Percentiles rank a stretch among this genome's conserved stretches.
phyloP scores from a whole-genome alignment of 176 grass and related monocot species.

The Triticum timopheevii region DNA sequence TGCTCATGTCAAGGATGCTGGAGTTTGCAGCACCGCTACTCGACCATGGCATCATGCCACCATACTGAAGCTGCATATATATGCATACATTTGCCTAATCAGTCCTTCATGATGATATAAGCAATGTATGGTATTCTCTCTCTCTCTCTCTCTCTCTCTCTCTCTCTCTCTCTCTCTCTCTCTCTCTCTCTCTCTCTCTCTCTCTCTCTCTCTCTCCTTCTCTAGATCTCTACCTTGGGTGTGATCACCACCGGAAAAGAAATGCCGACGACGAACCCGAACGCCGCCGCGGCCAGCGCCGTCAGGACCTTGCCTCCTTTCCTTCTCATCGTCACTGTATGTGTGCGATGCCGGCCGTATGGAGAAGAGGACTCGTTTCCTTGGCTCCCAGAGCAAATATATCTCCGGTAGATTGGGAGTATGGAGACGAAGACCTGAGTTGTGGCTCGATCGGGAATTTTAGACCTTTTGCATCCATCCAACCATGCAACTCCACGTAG shows the following conservation, averaged over 20 bases:
- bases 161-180: no score
- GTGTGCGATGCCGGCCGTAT: neutral
- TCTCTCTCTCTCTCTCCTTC: neutral
- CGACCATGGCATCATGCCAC: neutral
- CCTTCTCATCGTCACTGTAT: neutral
- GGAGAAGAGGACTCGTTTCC: no score
- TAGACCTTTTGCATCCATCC: no score
- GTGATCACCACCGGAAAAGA: constrained; percentile 16
- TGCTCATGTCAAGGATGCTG: neutral
- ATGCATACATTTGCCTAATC: neutral
- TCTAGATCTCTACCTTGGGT: neutral
- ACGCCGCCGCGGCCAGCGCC: neutral
- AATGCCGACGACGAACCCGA: constrained; percentile 19
- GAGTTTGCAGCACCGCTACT: neutral
- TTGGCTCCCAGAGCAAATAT: no score
- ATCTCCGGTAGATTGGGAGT: no score
- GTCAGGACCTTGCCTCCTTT: neutral
- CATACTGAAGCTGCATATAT: neutral
- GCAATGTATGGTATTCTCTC: no score
- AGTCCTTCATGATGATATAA: no score
- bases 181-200: no score
- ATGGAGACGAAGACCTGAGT: no score
- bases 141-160: no score
- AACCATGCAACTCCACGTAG: no score
- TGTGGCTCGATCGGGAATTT: no score